phyloP scores from a whole-genome alignment of 805 yeast species.

The Debaryomyces tyrocola region DNA sequence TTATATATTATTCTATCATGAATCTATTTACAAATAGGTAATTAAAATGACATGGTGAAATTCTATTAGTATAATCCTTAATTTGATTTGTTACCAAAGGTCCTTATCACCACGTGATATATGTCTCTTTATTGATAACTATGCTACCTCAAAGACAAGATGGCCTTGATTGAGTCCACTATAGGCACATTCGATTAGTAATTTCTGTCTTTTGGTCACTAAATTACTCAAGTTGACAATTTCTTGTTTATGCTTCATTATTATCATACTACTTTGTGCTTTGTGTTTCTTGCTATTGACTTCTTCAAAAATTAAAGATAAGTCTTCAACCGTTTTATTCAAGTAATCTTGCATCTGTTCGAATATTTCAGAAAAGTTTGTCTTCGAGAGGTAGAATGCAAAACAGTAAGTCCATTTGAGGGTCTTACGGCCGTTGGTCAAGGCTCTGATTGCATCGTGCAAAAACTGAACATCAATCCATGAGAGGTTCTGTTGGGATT shows the following conservation, averaged over 20 bases:
- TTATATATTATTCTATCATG: too few relatives aligned
- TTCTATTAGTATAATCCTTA: too few relatives aligned
- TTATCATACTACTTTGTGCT: slow-evolving; percentile 22
- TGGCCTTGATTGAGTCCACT: slow-evolving; percentile 38
- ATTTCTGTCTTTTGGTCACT: slow-evolving; percentile 39
- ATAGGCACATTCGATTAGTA: slow-evolving; percentile 45
- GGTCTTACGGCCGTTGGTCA: slow-evolving; percentile 69
- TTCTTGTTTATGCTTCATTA: slow-evolving; percentile 36
- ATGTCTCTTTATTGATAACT: too few relatives aligned
- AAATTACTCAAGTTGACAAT: slow-evolving; percentile 45
- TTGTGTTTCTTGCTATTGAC: slow-evolving; percentile 29
- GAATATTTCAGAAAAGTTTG: slow-evolving; percentile 58
- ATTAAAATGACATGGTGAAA: too few relatives aligned
- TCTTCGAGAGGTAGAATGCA: slow-evolving; percentile 60
- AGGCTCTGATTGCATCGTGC: slow-evolving; percentile 64
- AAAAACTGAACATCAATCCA: slow-evolving; percentile 90
- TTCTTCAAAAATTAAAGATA: slow-evolving; percentile 59
- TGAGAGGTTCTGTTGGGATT: slow-evolving; percentile 39
- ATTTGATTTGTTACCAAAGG: too few relatives aligned
- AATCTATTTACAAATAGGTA: too few relatives aligned
- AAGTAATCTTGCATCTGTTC: slow-evolving; percentile 70
- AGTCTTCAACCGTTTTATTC: slow-evolving; percentile 64
- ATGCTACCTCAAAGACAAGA: slow-evolving; percentile 17
- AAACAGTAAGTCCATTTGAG: slow-evolving; percentile 91
- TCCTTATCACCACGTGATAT: not conserved